Evolutionary conservation across 1,284 basidiomycete species (phyloP), one percentile per base, ranked within the genome.

Genomic region (Cutaneotrichosporon dermatis): DNA sequence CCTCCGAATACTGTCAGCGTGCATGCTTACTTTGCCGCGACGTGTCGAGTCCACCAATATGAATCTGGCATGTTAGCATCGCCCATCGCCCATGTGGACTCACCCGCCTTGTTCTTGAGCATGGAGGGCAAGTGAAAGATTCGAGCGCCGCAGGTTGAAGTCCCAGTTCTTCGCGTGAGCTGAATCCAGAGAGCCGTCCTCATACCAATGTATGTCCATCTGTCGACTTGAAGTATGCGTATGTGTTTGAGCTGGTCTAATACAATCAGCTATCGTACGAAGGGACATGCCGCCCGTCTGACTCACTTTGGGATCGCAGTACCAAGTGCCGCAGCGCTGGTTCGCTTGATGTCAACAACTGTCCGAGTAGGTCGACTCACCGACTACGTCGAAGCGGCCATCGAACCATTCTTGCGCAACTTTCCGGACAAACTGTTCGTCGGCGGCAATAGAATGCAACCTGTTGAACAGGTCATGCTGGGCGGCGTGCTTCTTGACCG

Each of bases 181-280:
- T 46, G 13, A 39, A 15, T 15, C 4, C 10, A 43, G 6, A 6
- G 9, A 8, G 12, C 15, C 39, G 57, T 25, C 67, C 51, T 66
- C 79, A 69, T 55, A 79, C 76, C 54, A 85, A 83, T 63, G 85
- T 88, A 70, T 98, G 95, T 0, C 95, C 95, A 69, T 99, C 95
- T 0, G 94, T 97, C 0, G 92, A 95, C 76, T 99, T 99, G 83
- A 97, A 98, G 80, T 99, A 98, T 11, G 88, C 89, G 61, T 77
- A 77, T 3, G 58, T 61, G 7, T 53, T 62, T 9, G 70, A 72
- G 59, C 66, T 70, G 1, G 66, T 67, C 71, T 72, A 82, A 82
- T 11, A 52, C 7, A 40, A 50, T 66, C 51, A 49, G 54, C 45
- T 50, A 49, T n/a, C 10, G 5, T 46, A 12, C 25, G 25, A 25